Evolutionary conservation across 306 rosid species (phyloP), one percentile per base, ranked within the genome.

Genomic region (Biancaea sappan): DNA sequence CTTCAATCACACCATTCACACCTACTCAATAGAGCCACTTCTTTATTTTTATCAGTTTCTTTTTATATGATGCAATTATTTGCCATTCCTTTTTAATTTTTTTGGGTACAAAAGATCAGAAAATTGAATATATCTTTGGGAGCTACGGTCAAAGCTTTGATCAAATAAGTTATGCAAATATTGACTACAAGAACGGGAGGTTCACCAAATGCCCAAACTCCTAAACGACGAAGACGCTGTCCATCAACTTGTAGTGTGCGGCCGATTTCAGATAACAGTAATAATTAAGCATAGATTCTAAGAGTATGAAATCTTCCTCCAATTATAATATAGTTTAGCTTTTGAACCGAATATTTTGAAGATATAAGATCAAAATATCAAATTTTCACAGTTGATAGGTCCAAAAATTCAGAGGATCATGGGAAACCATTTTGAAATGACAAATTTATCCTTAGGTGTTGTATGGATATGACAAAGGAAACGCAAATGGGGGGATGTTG

Each of bases 131-230:
- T 64, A 18, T 28, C 0, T 48, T 22, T 16, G 4, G 15, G 16
- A 61, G 46, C 2, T 54, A 2, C 24, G 86, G 78, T 78, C 86
- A 78, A 63, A 57, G 50, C 0, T 31, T 8, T 62, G 66, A 70
- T 57, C 24, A 24, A 35, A 11, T 71, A 5, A 32, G 40, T 53
- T 63, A 74, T 82, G 51, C 14, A n/a, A 6, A 40, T 37, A 68
- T 61, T 21, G 37, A 6, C 51, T 35, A 67, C 6, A 1, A n/a
- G 13, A 26, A 4, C 4, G 6, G 57, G 67, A 60, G 60, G 70
- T 54, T 83, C 46, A 70, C 81, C 68, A 76, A 83, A 64, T 37
- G 73, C 73, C 34, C 38, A 54, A 69, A 70, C 76, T 56, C 77
- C 68, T 67, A 37, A 70, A 22, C 43, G 6, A 13, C 6, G 4